Evolutionary conservation across 345 rosid species (phyloP).

Genomic region (Camelina neglecta): DNA sequence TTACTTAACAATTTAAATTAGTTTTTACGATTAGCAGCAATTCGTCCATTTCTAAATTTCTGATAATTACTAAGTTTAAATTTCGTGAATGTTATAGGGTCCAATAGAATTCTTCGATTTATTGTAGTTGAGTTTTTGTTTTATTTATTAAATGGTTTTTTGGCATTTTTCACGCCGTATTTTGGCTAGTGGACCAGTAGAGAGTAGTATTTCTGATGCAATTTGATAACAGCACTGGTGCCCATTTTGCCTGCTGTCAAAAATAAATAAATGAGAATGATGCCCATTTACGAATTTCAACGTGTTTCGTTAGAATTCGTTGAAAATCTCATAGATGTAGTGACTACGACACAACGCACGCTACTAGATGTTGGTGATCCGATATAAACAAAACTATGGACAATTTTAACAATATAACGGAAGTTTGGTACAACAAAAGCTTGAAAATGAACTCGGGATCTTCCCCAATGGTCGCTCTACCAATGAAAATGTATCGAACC

Average conservation of each 20-base stretch:
- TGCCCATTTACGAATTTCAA: background rate
- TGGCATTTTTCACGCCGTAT: constrained; percentile 20
- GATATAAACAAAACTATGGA: background rate
- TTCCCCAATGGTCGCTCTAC: constrained; percentile 34
- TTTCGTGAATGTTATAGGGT: background rate
- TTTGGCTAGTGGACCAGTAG: constrained; percentile 26
- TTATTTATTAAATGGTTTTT: background rate
- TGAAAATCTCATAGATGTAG: background rate
- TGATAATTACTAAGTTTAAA: background rate
- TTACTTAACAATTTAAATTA: background rate
- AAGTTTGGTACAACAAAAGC: constrained; percentile 25
- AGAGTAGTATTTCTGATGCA: constrained; percentile 9
- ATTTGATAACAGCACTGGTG: background rate
- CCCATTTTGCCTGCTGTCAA: too few species aligned
- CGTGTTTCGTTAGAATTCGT: background rate
- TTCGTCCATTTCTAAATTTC: constrained; percentile 5
- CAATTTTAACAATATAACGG: background rate
- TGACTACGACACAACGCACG: background rate
- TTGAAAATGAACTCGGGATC: constrained; percentile 26
- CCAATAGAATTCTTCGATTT: constrained; percentile 5
- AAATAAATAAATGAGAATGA: too few species aligned
- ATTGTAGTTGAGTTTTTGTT: background rate
- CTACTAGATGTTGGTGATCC: background rate
- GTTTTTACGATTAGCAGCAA: background rate
- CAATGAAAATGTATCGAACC: constrained; percentile 29